Base-by-base conservation (phyloP, 1,139 yeast species). In the Protomyces inouyei region DNA sequence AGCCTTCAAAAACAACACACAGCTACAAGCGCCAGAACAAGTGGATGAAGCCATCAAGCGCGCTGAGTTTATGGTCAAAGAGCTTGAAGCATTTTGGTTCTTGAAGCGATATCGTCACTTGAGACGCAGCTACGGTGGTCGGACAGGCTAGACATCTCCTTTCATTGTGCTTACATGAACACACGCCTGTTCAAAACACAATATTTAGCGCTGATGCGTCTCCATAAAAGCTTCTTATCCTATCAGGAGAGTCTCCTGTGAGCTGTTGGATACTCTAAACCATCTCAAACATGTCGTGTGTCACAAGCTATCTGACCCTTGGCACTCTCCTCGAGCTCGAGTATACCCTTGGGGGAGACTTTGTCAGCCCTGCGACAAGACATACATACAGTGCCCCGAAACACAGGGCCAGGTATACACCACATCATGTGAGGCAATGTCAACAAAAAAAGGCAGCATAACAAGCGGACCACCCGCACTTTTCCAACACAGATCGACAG, bases 31-130 rank as follows among this genome's bases (percentile, higher is more conserved):
- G n/a, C 55, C 18, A 12, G 38, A 23, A 45, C 55, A 65, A 55
- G 67, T 67, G 14, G 54, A 64, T 55, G 45, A 56, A 51, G 57
- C 61, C 36, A 53, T 67, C 51, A 43, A 43, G 40, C 57, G 67
- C 45, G 68, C 68, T 2, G 69, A 60, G 52, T 67, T 55, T 51
- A 65, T 67, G 46, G 67, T 65, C 57, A 67, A 66, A 46, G 69
- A 59, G 25, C 36, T 59, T 14, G 63, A 59, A 52, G 54, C 63
- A 8, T 59, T 59, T 23, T 59, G 63, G 63, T 59, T 59, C 45
- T 38, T 59, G 57, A 59, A 59, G 35, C 40, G 54, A 53, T 59
- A 59, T 43, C 52, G 63, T 6, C 38, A 55, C 25, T 28, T 59
- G 35, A 59, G 52, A 37, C 63, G 63, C 16, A 52, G 45, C 45